These are phyloP conservation scores for Sclerotinia glacialis DNA, from an alignment of 2,329 filamentous ascomycete species.

Conservation along the genomic window DNA sequence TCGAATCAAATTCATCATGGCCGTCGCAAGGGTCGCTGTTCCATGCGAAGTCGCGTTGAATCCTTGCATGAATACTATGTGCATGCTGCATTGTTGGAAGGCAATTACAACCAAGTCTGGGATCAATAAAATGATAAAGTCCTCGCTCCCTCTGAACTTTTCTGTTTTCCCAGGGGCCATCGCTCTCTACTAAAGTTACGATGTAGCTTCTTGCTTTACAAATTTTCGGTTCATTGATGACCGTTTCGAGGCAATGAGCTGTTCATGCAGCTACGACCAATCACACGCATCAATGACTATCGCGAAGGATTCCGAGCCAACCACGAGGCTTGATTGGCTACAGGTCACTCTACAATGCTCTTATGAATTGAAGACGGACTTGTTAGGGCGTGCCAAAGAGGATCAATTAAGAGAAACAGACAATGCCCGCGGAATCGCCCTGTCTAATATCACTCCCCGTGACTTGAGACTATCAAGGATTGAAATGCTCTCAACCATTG, in stretches of 20 bases:
- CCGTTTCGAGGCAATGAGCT: conserved; percentile 1
- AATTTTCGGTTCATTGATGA: conserved; percentile 4
- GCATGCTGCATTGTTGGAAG: conserved; percentile 11
- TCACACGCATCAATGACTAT: not conserved
- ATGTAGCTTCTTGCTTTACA: not conserved
- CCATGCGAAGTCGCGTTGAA: conserved; percentile 1
- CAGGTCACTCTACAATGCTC: not conserved
- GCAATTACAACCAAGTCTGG: not conserved
- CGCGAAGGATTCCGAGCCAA: not conserved
- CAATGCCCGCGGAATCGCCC: not conserved
- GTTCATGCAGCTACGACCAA: conserved; percentile 16
- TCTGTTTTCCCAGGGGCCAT: not conserved
- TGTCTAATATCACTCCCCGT: not conserved
- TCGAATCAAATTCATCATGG: conserved; percentile 4
- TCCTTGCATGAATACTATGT: conserved; percentile 11
- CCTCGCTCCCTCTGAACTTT: not conserved
- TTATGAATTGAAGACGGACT: not conserved
- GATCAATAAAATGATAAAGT: conserved; percentile 10
- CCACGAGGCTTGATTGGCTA: conserved; percentile 11
- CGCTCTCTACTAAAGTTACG: not conserved
- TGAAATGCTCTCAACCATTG: not conserved
- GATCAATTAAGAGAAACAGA: not conserved
- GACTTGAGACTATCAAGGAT: not conserved
- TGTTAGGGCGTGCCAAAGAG: not conserved
- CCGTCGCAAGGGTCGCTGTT: conserved; percentile 4